These are phyloP conservation scores for Triticum dicoccoides DNA, from an alignment of 176 grass and related monocot genomes.

Conservation along the genomic window DNA sequence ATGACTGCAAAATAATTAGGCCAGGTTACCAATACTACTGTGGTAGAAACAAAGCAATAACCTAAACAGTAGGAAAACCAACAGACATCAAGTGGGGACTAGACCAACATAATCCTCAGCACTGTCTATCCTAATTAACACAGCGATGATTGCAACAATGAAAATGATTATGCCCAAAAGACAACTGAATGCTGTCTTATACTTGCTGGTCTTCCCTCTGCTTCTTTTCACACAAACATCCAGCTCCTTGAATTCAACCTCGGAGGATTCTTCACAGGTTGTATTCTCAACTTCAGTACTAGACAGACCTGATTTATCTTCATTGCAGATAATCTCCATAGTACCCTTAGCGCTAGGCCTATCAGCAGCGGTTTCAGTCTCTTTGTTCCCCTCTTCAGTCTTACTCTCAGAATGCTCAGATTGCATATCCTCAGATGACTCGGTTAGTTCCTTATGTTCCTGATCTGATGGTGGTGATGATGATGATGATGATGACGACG, in stretches of 20 bases:
- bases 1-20: slow-evolving; percentile 28
- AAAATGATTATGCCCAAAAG: slow-evolving; percentile 38
- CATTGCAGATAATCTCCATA: slow-evolving; percentile 18
- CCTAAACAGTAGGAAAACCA: background rate
- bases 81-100: slow-evolving; percentile 64
- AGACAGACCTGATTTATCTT: slow-evolving; percentile 48
- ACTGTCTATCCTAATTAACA: slow-evolving; percentile 41
- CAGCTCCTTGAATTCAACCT: slow-evolving; percentile 20
- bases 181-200: slow-evolving; percentile 21
- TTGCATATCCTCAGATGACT: slow-evolving; percentile 25
- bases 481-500: background rate
- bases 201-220: slow-evolving; percentile 15
- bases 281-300: slow-evolving; percentile 34
- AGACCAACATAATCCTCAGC: slow-evolving; percentile 42
- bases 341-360: background rate
- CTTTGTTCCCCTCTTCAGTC: slow-evolving; percentile 29
- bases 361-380: slow-evolving; percentile 13
- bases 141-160: slow-evolving; percentile 35
- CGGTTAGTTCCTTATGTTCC: slow-evolving; percentile 8
- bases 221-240: slow-evolving; percentile 15
- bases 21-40: background rate
- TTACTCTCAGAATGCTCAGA: slow-evolving; percentile 38
- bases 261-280: slow-evolving; percentile 11
- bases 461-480: background rate
- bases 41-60: slow-evolving; percentile 16